Base-by-base conservation (phyloP, 768 basidiomycete species). In the Russula olivacea region DNA sequence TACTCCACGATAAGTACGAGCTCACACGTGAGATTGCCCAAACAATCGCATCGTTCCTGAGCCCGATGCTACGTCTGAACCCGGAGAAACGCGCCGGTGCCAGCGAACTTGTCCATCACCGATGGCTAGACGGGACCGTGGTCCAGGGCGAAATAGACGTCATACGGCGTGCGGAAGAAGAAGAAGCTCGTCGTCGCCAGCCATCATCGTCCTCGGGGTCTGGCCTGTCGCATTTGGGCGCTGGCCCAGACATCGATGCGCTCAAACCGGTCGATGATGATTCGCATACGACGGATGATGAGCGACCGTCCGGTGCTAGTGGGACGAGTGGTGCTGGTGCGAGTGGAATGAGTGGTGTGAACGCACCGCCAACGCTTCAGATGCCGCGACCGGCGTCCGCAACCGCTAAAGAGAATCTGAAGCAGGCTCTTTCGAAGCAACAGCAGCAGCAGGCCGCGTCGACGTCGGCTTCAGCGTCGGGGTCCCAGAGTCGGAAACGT, bases 1-100 rank as follows among this genome's bases (percentile, higher is more conserved):
- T 94, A 23, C 75, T 93, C 61, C 86, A 90, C 70, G 95, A 99
- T 80, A 98, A 99, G 77, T 98, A 98, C 76, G 83, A 97, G 60
- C 93, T 99, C 71, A 86, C 92, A 1, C 81, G 83, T 55, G 75
- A 81, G 5, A 93, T 95, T 56, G 91, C 96, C 1, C 89, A 91
- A 48, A 77, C 83, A 43, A 86, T 98, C 64, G 81, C 87, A 2
- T 80, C 83, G 1, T 95, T 97, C 80, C 77, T 96, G 15, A 79
- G 78, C 14, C 94, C 94, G 4, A 97, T 98, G 96, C 80, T 99
- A 10, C 80, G 90, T 32, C 82, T 97, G 21, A 85, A 89, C 69
- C 90, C 95, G 0, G 93, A 95, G 65, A 87, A 89, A 68, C 84
- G 96, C 30, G 93, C 94, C 0, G 87, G 86, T 63, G 95, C 96